Conservation (phyloP, 495 filamentous ascomycete genomes). For the Penicillium atrosanguineum region DNA sequence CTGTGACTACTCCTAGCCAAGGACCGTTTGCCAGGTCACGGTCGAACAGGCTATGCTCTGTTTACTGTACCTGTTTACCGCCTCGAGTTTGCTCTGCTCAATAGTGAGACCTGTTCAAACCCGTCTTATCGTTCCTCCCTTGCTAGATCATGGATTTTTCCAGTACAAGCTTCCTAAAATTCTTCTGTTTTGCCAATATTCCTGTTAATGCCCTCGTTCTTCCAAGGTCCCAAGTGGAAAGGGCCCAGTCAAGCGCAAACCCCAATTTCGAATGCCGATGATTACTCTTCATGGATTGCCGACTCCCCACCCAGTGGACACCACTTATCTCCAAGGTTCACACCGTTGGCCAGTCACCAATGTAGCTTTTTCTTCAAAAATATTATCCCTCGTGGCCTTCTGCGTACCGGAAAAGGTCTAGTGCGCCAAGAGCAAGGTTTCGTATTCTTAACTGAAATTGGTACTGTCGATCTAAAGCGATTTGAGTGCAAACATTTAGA, state of each 20-base stretch:
- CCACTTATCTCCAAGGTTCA: not conserved
- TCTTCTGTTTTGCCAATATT: too few species aligned
- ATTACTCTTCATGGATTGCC: constrained; percentile 8
- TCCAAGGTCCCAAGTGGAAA: too few species aligned
- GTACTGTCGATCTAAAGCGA: not conserved
- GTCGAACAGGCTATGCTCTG: too few species aligned
- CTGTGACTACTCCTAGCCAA: too few species aligned
- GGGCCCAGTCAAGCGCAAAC: not conserved
- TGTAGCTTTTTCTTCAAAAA: not conserved
- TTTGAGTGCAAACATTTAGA: not conserved
- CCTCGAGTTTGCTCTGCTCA: too few species aligned
- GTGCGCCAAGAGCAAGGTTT: constrained; percentile 12
- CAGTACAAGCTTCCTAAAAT: too few species aligned
- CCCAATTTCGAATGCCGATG: not conserved
- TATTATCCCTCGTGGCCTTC: not conserved
- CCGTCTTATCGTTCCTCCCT: too few species aligned
- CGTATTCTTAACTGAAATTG: constrained; percentile 12
- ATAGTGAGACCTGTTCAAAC: too few species aligned
- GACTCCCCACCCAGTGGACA: not conserved
- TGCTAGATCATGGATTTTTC: too few species aligned
- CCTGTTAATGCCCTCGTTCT: too few species aligned
- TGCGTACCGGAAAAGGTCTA: constrained; percentile 1
- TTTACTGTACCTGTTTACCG: too few species aligned
- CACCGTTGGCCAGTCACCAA: not conserved
- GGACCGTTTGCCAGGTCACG: too few species aligned